Evolutionary conservation across 2,329 filamentous ascomycete genomes (phyloP).

Genomic region (Teratosphaeria viscida): DNA sequence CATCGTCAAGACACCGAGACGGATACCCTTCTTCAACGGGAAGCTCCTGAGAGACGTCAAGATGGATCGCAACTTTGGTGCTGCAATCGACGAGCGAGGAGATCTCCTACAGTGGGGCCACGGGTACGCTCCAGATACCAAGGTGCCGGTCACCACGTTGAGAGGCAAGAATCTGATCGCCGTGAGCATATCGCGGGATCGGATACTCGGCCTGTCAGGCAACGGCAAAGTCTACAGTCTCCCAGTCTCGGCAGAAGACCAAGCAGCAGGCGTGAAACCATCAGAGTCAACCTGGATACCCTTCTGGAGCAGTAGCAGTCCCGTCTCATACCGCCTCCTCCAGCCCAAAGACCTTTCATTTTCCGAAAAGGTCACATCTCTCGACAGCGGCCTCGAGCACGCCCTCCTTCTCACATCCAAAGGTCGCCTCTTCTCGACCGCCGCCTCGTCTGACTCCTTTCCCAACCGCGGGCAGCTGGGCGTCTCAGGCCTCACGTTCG

Average conservation of each 20-base stretch:
- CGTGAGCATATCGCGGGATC: slow-evolving; percentile 67
- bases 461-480: slow-evolving; percentile 80
- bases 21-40: slow-evolving; percentile 74
- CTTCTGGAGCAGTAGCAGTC: slow-evolving; percentile 53
- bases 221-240: slow-evolving; percentile 76
- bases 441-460: slow-evolving; percentile 65
- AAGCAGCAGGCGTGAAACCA: slow-evolving; percentile 52
- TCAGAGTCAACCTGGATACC: slow-evolving; percentile 62
- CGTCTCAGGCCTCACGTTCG: slow-evolving; percentile 71
- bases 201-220: slow-evolving; percentile 67
- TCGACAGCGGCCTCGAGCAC: slow-evolving; percentile 75
- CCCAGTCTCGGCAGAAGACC: slow-evolving; percentile 64
- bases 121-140: slow-evolving; percentile 56
- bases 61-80: slow-evolving; percentile 70
- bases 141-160: slow-evolving; percentile 59
- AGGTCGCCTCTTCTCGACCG: slow-evolving; percentile 83
- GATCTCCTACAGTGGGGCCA: slow-evolving; percentile 87
- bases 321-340: slow-evolving; percentile 62
- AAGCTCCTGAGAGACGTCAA: slow-evolving; percentile 79
- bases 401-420: slow-evolving; percentile 72
- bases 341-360: slow-evolving; percentile 54
- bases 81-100: slow-evolving; percentile 76
- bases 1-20: slow-evolving; percentile 67
- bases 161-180: slow-evolving; percentile 71
- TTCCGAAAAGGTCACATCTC: slow-evolving; percentile 62